phyloP scores from a whole-genome alignment of 495 filamentous ascomycete genomes.

The Sordaria brevicollis region DNA sequence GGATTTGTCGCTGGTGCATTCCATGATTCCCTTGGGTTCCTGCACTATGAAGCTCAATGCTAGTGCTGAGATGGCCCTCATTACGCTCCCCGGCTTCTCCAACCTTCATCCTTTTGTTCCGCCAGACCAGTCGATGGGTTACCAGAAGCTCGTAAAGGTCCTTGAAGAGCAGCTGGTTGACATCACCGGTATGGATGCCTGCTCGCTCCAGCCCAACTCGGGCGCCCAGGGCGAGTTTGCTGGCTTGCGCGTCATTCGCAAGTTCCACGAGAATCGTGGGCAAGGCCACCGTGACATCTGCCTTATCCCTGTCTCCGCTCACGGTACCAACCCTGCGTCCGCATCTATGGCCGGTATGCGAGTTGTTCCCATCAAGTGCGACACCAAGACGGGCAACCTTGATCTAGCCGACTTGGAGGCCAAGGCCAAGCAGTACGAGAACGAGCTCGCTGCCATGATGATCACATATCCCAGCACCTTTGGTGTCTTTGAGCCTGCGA shows the following conservation, averaged over 20 bases:
- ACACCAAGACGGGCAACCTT: constrained; percentile 78
- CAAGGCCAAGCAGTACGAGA: constrained; percentile 80
- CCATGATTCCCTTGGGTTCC: constrained; percentile 98
- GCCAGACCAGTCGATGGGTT: constrained; percentile 52
- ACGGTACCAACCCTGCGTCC: constrained; percentile 94
- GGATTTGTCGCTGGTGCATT: constrained; percentile 89
- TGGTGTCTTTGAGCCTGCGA: constrained; percentile 86
- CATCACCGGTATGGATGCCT: constrained; percentile 85
- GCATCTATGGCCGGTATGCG: constrained; percentile 98
- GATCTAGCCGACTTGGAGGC: constrained; percentile 77
- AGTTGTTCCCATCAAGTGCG: constrained; percentile 88
- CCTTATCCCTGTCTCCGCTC: constrained; percentile 91
- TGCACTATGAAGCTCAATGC: constrained; percentile 99
- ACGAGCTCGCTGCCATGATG: constrained; percentile 91
- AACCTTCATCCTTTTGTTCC: constrained; percentile 80
- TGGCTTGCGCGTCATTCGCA: constrained; percentile 84
- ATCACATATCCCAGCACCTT: constrained; percentile 97
- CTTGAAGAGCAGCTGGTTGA: constrained; percentile 67
- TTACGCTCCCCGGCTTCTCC: constrained; percentile 78
- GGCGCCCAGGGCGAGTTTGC: constrained; percentile 96
- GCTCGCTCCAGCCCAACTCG: constrained; percentile 93
- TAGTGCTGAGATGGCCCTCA: constrained; percentile 76
- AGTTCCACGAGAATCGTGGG: constrained; percentile 60
- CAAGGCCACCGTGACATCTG: constrained; percentile 76
- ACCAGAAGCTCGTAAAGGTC: constrained; percentile 56